These are phyloP conservation scores for Naganishia onofrii DNA, from an alignment of 768 basidiomycete species.

Conservation along the genomic window DNA sequence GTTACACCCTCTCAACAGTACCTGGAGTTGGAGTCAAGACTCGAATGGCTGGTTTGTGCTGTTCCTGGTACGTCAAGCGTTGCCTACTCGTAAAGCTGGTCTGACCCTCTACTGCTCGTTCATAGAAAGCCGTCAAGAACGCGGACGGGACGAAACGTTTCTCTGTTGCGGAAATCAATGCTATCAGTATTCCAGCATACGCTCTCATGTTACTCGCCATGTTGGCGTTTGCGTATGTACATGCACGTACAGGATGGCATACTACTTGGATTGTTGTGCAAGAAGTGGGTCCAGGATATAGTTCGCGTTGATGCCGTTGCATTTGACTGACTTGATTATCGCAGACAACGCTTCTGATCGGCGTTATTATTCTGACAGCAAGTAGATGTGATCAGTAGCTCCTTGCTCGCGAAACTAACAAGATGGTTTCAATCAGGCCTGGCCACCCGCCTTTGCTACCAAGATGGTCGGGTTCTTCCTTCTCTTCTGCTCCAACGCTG, in stretches of 20 bases:
- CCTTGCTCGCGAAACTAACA: not conserved
- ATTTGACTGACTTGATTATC: not conserved
- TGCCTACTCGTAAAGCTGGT: not conserved
- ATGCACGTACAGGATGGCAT: constrained; percentile 34
- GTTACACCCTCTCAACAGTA: not conserved
- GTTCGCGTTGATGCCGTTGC: not conserved
- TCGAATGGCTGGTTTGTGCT: constrained; percentile 40
- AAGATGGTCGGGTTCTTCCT: constrained; percentile 40
- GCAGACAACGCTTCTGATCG: constrained; percentile 26
- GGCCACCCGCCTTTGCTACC: constrained; percentile 33
- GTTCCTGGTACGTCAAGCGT: constrained; percentile 29
- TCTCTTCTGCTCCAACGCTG: constrained; percentile 37
- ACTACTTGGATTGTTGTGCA: constrained; percentile 34
- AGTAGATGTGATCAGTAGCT: not conserved
- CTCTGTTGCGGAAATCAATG: constrained; percentile 34
- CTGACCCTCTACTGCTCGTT: not conserved
- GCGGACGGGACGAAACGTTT: constrained; percentile 36
- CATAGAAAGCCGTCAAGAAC: constrained; percentile 36
- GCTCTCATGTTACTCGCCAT: constrained; percentile 38
- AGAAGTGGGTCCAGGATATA: constrained; percentile 2
- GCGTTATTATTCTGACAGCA: constrained; percentile 31
- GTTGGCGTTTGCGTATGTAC: constrained; percentile 36
- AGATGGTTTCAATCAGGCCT: constrained; percentile 23
- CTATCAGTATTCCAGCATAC: constrained; percentile 40
- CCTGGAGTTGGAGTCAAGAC: constrained; percentile 37